Conservation (phyloP, 2,329 filamentous ascomycete species). For the Fusarium buharicum region DNA sequence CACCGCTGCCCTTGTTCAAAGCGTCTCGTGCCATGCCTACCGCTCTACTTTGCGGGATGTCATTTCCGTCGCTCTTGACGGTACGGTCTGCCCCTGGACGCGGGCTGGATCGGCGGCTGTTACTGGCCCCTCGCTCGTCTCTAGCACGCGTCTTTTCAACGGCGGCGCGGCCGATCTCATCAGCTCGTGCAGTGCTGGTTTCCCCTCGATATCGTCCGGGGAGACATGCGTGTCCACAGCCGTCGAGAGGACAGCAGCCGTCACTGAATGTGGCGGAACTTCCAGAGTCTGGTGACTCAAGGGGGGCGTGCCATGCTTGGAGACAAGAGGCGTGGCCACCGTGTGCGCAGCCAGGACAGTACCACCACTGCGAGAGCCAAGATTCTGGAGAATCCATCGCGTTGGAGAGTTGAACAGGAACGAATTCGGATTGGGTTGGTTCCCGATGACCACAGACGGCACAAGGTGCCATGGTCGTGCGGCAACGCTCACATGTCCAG, state of each 20-base stretch:
- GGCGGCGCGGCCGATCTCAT: slow-evolving; percentile 63
- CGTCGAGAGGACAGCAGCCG: slow-evolving; percentile 72
- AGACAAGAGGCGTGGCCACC: slow-evolving; percentile 71
- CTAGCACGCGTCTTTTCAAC: slow-evolving; percentile 52
- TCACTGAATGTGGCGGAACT: slow-evolving; percentile 55
- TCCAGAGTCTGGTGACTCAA: slow-evolving; percentile 31
- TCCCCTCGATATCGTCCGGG: slow-evolving; percentile 66
- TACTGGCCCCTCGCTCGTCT: slow-evolving; percentile 42
- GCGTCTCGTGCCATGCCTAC: slow-evolving; percentile 69
- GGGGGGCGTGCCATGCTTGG: slow-evolving; percentile 65
- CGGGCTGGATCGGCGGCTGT: slow-evolving; percentile 47
- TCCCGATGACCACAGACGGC: slow-evolving; percentile 68
- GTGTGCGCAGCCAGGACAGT: slow-evolving; percentile 70
- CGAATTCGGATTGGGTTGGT: slow-evolving; percentile 55
- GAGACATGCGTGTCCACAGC: slow-evolving; percentile 71
- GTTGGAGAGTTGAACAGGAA: slow-evolving; percentile 47
- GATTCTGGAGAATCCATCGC: slow-evolving; percentile 41
- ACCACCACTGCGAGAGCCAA: slow-evolving; percentile 66
- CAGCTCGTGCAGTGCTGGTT: slow-evolving; percentile 55
- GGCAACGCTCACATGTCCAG: slow-evolving; percentile 69
- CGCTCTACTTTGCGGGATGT: slow-evolving; percentile 68
- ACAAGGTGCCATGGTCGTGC: slow-evolving; percentile 63
- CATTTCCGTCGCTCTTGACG: slow-evolving; percentile 60
- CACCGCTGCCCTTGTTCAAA: slow-evolving; percentile 51
- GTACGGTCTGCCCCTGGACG: slow-evolving; percentile 39